Percentiles rank a stretch among this genome's conserved stretches.
Evolutionary conservation across 2,329 filamentous ascomycete species (phyloP).

Genomic region (Cytospora piceae): DNA sequence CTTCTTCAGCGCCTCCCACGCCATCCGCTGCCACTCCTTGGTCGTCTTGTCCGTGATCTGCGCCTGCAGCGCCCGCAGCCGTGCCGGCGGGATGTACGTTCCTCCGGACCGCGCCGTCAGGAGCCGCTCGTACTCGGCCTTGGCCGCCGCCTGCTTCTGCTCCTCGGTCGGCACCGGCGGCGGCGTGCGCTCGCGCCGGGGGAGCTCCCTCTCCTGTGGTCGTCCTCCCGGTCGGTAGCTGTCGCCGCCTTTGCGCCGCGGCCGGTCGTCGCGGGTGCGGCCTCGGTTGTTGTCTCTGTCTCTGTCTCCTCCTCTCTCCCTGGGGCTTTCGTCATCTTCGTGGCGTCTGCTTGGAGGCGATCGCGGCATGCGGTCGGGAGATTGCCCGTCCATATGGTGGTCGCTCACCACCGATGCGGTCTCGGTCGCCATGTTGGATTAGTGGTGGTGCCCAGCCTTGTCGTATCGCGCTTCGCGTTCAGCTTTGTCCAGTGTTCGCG

Average conservation of each 20-base stretch:
- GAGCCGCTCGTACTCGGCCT: constrained; percentile 92
- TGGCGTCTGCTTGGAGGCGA: constrained; percentile 37
- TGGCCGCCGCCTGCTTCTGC: constrained; percentile 84
- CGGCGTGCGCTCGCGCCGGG: constrained; percentile 38
- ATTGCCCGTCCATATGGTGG: constrained; percentile 34
- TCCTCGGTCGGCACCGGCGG: constrained; percentile 65
- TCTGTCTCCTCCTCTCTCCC: constrained; percentile 37
- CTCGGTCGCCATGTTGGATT: constrained; percentile 27
- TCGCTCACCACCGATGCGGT: constrained; percentile 30
- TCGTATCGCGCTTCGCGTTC: constrained; percentile 1
- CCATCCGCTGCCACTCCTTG: constrained; percentile 98
- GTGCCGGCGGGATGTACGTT: constrained; percentile 92
- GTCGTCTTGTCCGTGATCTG: constrained; percentile 96
- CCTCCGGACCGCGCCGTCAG: constrained; percentile 92
- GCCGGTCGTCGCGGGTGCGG: constrained; percentile 32
- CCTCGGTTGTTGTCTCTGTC: constrained; percentile 36
- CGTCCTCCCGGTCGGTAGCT: constrained; percentile 50
- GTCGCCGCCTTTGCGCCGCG: constrained; percentile 51
- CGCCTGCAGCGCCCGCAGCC: constrained; percentile 87
- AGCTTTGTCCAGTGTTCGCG: not conserved
- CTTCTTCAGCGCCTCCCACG: constrained; percentile 98
- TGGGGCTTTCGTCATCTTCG: constrained; percentile 33
- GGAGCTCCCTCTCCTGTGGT: constrained; percentile 26
- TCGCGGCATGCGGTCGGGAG: constrained; percentile 35
- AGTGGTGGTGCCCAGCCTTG: constrained; percentile 7